Evolutionary conservation across 179 eudicot species (phyloP), one percentile per base, ranked within the genome.

Genomic region (Corrigiola litoralis): DNA sequence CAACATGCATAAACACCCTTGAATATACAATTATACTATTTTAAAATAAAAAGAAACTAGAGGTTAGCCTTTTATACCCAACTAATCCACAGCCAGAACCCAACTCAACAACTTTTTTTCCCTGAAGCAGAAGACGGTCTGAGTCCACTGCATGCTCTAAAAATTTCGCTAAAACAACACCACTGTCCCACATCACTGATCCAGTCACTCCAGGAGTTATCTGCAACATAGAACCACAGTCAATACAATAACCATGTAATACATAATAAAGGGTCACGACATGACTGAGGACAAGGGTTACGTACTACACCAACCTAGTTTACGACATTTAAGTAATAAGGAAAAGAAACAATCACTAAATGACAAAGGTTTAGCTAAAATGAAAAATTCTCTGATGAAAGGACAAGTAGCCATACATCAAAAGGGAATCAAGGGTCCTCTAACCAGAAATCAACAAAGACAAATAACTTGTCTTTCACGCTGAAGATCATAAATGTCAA

Each of bases 101-200:
- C 80, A 92, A 68, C 78, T 92, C 98, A 61, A 89, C 79, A 67
- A 81, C 88, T 40, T 84, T 92, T 80, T 87, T 92, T 16, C 87
- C 90, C 51, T 81, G 95, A 74, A 92, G 78, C 70, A 51, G 53
- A 51, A 89, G 72, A 34, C 34, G 34, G 47, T 79, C 75, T 28
- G 88, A 68, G 73, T 89, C 96, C 72, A 81, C 87, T 38, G 98
- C 86, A 80, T 92, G 91, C 75, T 91, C 98, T 63, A 92, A 65
- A 81, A 92, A 89, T 76, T 89, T 92, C 61, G 83, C 88, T 27
- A 92, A 72, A 51, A 92, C 79, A 64, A 92, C 72, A 58, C 98
- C 97, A 58, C 98, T 89, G 70, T 89, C 98, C 98, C 98, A 92
- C 86, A 92, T 86, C 66, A 89, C 98, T 14, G 98, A 72, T 65